Base-by-base conservation (phyloP, 2,329 filamentous ascomycete species). In the Colletotrichum kahawae region DNA sequence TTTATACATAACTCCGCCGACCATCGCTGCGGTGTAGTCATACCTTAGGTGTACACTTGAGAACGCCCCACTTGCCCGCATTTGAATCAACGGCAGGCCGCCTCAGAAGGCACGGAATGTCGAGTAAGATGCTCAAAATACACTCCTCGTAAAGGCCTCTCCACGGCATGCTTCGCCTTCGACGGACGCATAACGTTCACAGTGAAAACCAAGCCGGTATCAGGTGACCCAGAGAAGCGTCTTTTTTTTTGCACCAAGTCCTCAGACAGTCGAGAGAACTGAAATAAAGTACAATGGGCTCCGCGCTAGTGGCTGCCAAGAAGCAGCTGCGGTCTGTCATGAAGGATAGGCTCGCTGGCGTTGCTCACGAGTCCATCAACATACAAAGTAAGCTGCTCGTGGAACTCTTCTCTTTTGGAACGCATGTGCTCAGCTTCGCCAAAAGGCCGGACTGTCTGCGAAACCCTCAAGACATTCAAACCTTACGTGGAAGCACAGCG, bases 401-500 rank as follows among this genome's bases (percentile, higher is more conserved):
- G 27, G 9, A 75, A 73, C 56, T 70, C 31, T 16, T 64, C 24
- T 24, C 12, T 38, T n/a, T 10, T 27, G 18, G 14, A 62, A 70
- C 56, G 43, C 16, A 60, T 21, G 3, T 56, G n/a, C 64, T 67
- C 29, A 67, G 29, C n/a, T 29, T 60, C 12, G 16, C 16, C 31
- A 13, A 38, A 82, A 97, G 95, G 95, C 79, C 85, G 87, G 66
- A 87, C 86, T 78, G 92, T 95, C 27, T 93, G 93, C 78, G 89
- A 91, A 69, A 87, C 89, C 8, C 85, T 98, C 48, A 87, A 93
- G 59, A 87, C 89, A 13, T 91, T 96, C 79, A 89, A 91, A 66
- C 93, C 95, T 70, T 99, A 98, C 82, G 87, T 91, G 77, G 88
- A 93, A 70, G 96, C 97, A 56, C 90, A 88, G 75, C 90, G 92